phyloP scores from a whole-genome alignment of 495 filamentous ascomycete species.

The Bryoglossum gracile region DNA sequence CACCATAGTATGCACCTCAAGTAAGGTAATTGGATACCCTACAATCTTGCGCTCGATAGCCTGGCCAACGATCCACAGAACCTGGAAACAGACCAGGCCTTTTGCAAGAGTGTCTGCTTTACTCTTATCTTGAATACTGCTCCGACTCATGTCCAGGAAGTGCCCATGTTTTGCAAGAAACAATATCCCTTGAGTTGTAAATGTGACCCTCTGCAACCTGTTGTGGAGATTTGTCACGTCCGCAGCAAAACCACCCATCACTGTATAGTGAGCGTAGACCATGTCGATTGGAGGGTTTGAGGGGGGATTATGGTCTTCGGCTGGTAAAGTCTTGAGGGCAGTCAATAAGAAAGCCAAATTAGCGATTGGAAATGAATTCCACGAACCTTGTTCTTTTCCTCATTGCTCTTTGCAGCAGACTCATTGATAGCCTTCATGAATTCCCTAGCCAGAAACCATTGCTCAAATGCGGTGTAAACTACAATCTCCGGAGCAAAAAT shows the following conservation, averaged over 20 bases:
- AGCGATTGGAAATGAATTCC: too few relatives aligned
- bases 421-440: not conserved
- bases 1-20: conserved; percentile 10
- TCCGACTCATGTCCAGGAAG: conserved; percentile 2
- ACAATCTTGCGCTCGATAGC: conserved; percentile 5
- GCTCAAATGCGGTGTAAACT: conserved; percentile 20
- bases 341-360: too few relatives aligned
- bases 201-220: not conserved
- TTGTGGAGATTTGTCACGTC: conserved; percentile 4
- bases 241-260: conserved; percentile 17
- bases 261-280: conserved; percentile 10
- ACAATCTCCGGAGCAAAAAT: conserved; percentile 32
- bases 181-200: conserved; percentile 7
- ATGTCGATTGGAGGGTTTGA: conserved; percentile 7
- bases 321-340: too few relatives aligned
- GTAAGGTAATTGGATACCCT: conserved; percentile 4
- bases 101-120: conserved; percentile 17
- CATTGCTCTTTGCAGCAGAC: not conserved
- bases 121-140: conserved; percentile 9
- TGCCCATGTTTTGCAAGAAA: not conserved
- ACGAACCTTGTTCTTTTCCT: not conserved
- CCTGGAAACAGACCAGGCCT: conserved; percentile 3
- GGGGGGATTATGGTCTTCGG: too few relatives aligned
- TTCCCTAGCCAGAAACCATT: conserved; percentile 9
- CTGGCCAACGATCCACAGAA: conserved; percentile 9